Evolutionary conservation across 129 eudicot species (phyloP).

Genomic region (Pulicaria dysenterica): DNA sequence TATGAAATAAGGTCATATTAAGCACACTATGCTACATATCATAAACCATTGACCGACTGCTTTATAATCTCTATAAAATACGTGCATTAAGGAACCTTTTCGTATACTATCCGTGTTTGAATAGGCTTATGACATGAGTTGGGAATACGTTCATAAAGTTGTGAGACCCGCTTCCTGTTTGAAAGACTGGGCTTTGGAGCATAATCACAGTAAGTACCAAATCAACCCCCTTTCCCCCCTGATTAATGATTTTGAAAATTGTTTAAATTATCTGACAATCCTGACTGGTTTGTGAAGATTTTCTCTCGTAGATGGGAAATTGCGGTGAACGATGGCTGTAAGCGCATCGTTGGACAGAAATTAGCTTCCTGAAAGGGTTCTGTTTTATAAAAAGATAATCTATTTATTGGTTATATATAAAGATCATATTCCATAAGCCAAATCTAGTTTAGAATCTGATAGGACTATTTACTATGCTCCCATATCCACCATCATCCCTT

Average conservation of each 20-base stretch:
- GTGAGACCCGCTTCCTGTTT: conserved; percentile 17
- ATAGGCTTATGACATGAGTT: conserved; percentile 9
- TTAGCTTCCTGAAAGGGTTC: conserved; percentile 13
- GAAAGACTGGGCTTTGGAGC: conserved; percentile 10
- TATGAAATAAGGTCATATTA: conserved; percentile 7
- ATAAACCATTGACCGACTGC: conserved; percentile 1
- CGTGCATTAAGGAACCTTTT: conserved; percentile 21
- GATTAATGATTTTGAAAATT: not conserved
- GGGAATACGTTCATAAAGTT: not conserved
- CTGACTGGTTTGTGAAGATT: not conserved
- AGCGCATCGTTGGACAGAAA: conserved; percentile 19
- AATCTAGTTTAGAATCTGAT: conserved; percentile 15
- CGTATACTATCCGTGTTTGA: conserved; percentile 16
- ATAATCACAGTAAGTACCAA: conserved; percentile 23
- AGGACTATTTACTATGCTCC: conserved; percentile 13
- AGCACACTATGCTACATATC: not conserved
- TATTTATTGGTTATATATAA: conserved; percentile 8
- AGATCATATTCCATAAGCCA: conserved; percentile 1
- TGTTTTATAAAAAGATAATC: conserved; percentile 20
- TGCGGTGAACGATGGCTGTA: conserved; percentile 1
- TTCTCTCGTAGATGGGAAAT: not conserved
- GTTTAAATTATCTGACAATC: not conserved
- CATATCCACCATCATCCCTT: conserved; percentile 20
- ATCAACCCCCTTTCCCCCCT: conserved; percentile 1
- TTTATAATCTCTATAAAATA: conserved; percentile 15